Evolutionary conservation across 805 yeast genomes (phyloP).

Genomic region (Saturnispora gosingensis): DNA sequence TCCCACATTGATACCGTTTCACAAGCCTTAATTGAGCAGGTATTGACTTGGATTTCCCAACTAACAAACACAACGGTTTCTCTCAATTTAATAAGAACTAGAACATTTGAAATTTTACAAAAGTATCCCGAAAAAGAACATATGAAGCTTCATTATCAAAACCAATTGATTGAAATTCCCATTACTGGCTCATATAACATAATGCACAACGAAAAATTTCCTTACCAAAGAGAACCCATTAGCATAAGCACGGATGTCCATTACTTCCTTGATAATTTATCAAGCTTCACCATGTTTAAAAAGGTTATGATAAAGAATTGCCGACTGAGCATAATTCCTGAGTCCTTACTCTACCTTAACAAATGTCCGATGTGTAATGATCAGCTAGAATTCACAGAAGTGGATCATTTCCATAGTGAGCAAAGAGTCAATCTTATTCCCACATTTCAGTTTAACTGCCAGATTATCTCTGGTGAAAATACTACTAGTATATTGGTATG

Average conservation of each 20-base stretch:
- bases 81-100: neutral
- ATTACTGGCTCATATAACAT: neutral
- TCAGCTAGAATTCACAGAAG: neutral
- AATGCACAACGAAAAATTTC: conserved; percentile 9
- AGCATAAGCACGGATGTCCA: conserved; percentile 8
- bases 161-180: conserved; percentile 13
- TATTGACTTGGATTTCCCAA: neutral
- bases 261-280: conserved; percentile 5
- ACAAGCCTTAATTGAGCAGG: neutral
- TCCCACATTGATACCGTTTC: neutral
- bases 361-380: neutral
- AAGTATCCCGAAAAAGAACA: neutral
- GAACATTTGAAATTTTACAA: neutral
- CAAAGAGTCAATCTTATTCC: neutral
- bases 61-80: neutral
- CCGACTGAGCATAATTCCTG: neutral
- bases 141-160: conserved; percentile 8
- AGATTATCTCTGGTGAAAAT: conserved; percentile 1
- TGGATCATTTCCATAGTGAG: neutral
- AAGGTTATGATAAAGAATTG: conserved; percentile 11
- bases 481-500: neutral
- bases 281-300: conserved; percentile 9
- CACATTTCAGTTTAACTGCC: neutral
- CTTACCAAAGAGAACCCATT: conserved; percentile 14
- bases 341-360: neutral